phyloP scores from a whole-genome alignment of 2,329 filamentous ascomycete genomes.

The Penicillium sp. region DNA sequence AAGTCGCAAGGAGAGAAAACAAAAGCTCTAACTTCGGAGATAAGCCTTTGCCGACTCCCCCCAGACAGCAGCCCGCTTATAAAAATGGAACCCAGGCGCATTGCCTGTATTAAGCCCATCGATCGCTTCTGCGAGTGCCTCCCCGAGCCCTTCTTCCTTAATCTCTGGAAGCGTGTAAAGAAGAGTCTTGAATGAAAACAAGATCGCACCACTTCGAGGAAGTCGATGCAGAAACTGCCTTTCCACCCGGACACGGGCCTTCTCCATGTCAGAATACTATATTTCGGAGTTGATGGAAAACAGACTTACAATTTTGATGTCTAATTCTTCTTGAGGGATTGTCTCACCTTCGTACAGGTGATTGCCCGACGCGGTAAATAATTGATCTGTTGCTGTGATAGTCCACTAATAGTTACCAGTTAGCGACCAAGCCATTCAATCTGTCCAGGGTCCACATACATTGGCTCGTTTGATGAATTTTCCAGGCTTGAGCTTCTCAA shows the following conservation, averaged over 20 bases:
- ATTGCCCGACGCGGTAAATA: conserved; percentile 18
- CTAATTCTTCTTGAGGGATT: conserved; percentile 11
- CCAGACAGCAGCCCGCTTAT: conserved; percentile 24
- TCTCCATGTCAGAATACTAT: background rate
- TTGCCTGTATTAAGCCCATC: conserved; percentile 25
- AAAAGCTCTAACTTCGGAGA: background rate
- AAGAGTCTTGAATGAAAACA: conserved; percentile 29
- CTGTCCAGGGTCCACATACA: conserved; percentile 11
- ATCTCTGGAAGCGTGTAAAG: conserved; percentile 26
- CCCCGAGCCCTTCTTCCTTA: conserved; percentile 21
- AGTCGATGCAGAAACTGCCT: conserved; percentile 24
- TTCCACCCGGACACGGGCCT: conserved; percentile 17
- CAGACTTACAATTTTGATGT: conserved; percentile 8
- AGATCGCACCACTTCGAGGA: conserved; percentile 18
- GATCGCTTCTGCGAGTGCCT: conserved; percentile 21
- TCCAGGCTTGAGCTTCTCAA: conserved; percentile 27
- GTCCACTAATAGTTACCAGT: conserved; percentile 12
- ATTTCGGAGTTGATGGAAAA: background rate
- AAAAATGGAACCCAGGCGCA: conserved; percentile 19
- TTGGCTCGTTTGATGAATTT: conserved; percentile 26
- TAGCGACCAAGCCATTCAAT: background rate
- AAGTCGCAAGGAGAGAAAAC: too few species aligned
- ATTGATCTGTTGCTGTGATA: conserved; percentile 12
- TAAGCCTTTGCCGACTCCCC: conserved; percentile 19
- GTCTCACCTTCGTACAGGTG: conserved; percentile 24